phyloP scores from a whole-genome alignment of 352 stramenopile genomes.

The Plasmopara muralis region DNA sequence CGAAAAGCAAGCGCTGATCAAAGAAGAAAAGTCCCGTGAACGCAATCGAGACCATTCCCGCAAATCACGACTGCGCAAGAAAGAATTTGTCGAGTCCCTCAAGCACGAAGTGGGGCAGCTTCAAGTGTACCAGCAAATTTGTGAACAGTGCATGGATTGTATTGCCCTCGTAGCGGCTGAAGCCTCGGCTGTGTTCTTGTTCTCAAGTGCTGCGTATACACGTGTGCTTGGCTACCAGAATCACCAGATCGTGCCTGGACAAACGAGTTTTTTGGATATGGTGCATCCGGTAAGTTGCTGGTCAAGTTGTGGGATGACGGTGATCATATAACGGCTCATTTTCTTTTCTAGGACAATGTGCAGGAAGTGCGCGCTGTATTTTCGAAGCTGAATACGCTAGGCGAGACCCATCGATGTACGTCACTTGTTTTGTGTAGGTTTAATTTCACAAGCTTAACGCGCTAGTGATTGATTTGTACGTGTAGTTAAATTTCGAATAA shows the following conservation, averaged over 20 bases:
- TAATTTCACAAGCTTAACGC: background rate
- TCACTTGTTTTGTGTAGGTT: constrained; percentile 1
- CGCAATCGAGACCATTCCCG: constrained; percentile 93
- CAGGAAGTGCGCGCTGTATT: constrained; percentile 58
- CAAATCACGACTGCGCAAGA: constrained; percentile 92
- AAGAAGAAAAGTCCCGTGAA: constrained; percentile 84
- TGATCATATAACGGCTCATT: constrained; percentile 2
- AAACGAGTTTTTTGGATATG: constrained; percentile 79
- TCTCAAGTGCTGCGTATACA: constrained; percentile 57
- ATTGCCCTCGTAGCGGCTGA: constrained; percentile 70
- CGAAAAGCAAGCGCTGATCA: constrained; percentile 69
- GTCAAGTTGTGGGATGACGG: constrained; percentile 2
- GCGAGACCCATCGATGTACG: constrained; percentile 67
- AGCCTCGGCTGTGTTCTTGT: constrained; percentile 55
- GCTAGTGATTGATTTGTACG: constrained; percentile 2
- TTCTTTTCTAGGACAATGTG: constrained; percentile 40
- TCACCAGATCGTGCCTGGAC: constrained; percentile 63
- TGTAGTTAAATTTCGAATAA: constrained; percentile 79
- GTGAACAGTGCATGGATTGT: constrained; percentile 72
- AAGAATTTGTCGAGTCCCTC: constrained; percentile 92
- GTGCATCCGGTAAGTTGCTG: constrained; percentile 59
- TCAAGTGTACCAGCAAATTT: constrained; percentile 83
- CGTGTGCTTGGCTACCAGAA: constrained; percentile 73
- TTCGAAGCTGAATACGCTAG: constrained; percentile 54
- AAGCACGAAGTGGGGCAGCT: constrained; percentile 84